A percentile compares a stretch with the other conserved stretches of the same genome.
phyloP scores from a whole-genome alignment of 495 filamentous ascomycete species.

The Penicillium verhagenii region DNA sequence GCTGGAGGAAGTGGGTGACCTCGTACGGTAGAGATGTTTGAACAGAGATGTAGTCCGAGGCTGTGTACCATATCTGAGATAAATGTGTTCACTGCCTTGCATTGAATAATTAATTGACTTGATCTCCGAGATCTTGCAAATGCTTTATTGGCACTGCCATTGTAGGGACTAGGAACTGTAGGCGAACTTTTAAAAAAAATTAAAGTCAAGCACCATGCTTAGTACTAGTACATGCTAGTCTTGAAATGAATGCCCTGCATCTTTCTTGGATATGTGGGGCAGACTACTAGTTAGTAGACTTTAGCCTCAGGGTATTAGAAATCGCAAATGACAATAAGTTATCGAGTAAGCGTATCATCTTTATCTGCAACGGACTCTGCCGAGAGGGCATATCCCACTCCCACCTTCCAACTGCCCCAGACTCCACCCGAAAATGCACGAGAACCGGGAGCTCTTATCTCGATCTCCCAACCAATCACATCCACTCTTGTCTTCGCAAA shows the following conservation, averaged over 20 bases:
- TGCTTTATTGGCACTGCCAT: not conserved
- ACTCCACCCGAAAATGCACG: slow-evolving; percentile 8
- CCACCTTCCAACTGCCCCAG: too few relatives aligned
- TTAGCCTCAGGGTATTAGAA: not conserved
- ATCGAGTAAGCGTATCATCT: slow-evolving; percentile 12
- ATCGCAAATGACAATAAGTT: slow-evolving; percentile 9
- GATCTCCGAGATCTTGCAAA: not conserved
- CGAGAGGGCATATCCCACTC: too few relatives aligned
- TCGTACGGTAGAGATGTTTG: not conserved
- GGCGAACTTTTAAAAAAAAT: too few relatives aligned
- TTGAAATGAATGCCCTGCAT: too few relatives aligned
- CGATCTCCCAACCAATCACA: slow-evolving; percentile 5
- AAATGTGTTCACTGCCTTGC: slow-evolving; percentile 15
- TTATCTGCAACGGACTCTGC: not conserved
- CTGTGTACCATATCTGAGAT: slow-evolving; percentile 23
- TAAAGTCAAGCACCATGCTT: too few relatives aligned
- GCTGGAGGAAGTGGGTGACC: not conserved
- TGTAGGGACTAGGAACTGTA: too few relatives aligned
- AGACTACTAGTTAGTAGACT: not conserved
- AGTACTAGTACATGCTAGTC: too few relatives aligned
- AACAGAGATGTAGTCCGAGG: slow-evolving; percentile 5
- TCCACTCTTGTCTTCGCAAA: not conserved
- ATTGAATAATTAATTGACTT: slow-evolving; percentile 17
- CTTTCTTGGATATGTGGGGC: not conserved
- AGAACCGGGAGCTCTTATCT: slow-evolving; percentile 8